Percentiles rank a stretch among this genome's conserved stretches.
These are phyloP conservation scores for Tagetes erecta DNA, from an alignment of 129 eudicot species.

Conservation along the genomic window DNA sequence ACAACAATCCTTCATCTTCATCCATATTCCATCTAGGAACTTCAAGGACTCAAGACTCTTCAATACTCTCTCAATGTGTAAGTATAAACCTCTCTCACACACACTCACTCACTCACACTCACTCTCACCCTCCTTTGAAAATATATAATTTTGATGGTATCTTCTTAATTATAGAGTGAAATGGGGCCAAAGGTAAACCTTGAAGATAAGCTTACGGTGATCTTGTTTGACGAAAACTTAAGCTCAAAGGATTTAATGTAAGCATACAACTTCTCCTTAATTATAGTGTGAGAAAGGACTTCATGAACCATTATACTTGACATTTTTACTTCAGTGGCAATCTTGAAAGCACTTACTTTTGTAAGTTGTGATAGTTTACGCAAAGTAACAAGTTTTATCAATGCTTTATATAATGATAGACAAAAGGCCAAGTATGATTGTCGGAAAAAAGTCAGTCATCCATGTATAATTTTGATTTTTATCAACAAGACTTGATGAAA, in stretches of 20 bases:
- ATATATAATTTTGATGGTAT: slow-evolving; percentile 2
- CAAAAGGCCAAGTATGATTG: not conserved
- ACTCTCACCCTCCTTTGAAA: not conserved
- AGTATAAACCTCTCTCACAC: slow-evolving; percentile 27
- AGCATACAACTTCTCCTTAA: slow-evolving; percentile 21
- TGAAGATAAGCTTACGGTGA: slow-evolving; percentile 50
- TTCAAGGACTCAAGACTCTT: slow-evolving; percentile 36
- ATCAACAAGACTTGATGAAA: not conserved
- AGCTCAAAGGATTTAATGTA: slow-evolving; percentile 51
- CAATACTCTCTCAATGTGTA: slow-evolving; percentile 37
- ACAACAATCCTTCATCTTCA: slow-evolving; percentile 19
- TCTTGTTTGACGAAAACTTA: slow-evolving; percentile 49
- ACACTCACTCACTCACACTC: not conserved
- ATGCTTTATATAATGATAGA: not conserved
- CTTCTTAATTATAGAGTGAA: slow-evolving; percentile 28
- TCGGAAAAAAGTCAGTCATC: slow-evolving; percentile 1
- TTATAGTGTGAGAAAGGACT: not conserved
- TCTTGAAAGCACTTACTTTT: not conserved
- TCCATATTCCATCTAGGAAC: slow-evolving; percentile 20
- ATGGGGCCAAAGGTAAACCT: slow-evolving; percentile 46
- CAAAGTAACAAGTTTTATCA: not conserved
- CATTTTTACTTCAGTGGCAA: not conserved
- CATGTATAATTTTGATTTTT: not conserved
- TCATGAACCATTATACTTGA: not conserved
- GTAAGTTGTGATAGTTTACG: not conserved